These are phyloP conservation scores for Chalciporus piperatus DNA, from an alignment of 768 basidiomycete species.

Conservation along the genomic window DNA sequence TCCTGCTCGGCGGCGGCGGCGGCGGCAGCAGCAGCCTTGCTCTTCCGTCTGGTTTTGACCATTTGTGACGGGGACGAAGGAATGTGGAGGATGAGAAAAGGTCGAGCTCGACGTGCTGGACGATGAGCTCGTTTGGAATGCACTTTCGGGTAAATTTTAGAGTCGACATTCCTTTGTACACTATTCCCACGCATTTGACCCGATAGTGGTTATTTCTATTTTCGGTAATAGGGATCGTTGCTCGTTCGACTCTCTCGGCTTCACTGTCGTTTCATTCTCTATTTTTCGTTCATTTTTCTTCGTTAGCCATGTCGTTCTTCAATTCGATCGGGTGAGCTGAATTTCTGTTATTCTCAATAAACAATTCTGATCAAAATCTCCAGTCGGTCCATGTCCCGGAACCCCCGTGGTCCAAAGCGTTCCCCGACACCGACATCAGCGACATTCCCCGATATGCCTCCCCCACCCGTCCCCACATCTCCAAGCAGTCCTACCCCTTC, in stretches of 20 bases:
- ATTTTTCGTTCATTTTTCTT: background rate
- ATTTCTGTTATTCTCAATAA: background rate
- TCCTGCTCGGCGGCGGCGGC: conserved; percentile 27
- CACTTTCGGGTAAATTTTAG: conserved; percentile 9
- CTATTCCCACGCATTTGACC: conserved; percentile 21
- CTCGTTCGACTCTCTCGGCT: background rate
- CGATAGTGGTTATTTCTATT: conserved; percentile 1
- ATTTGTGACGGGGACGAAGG: conserved; percentile 13
- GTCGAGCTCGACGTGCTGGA: conserved; percentile 34
- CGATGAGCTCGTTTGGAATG: conserved; percentile 32
- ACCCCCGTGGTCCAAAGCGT: conserved; percentile 66
- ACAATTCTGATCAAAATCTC: too few species aligned
- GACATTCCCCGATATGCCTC: conserved; percentile 46
- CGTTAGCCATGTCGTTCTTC: conserved; percentile 68
- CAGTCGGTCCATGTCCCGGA: conserved; percentile 75
- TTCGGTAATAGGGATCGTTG: conserved; percentile 6
- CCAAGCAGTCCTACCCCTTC: conserved; percentile 25
- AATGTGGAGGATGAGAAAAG: background rate
- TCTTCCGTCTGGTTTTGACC: conserved; percentile 60
- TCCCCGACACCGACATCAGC: conserved; percentile 74
- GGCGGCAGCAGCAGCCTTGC: conserved; percentile 47
- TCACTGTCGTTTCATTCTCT: background rate
- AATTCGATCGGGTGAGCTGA: conserved; percentile 69
- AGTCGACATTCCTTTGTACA: conserved; percentile 1
- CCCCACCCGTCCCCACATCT: conserved; percentile 41